A percentile compares a stretch with the other conserved stretches of the same genome.
These are phyloP conservation scores for Xylariaceae sp. DNA, from an alignment of 2,329 filamentous ascomycete genomes.

Conservation along the genomic window DNA sequence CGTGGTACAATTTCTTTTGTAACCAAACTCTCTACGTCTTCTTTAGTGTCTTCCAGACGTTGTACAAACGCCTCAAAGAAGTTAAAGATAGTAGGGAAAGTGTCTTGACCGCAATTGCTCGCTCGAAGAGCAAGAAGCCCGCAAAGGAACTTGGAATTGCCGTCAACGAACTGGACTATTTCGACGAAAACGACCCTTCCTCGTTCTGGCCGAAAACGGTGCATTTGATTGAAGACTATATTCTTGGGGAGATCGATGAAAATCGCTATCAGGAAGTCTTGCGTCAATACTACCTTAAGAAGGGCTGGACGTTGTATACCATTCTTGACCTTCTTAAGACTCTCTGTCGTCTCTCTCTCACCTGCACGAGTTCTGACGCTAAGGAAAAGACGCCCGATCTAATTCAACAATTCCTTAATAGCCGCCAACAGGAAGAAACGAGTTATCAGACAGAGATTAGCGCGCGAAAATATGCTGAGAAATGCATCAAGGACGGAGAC, in stretches of 20 bases:
- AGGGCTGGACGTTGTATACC: slow-evolving; percentile 92
- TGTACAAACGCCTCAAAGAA: slow-evolving; percentile 82
- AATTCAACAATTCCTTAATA: slow-evolving; percentile 82
- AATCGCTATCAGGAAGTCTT: slow-evolving; percentile 86
- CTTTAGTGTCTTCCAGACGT: slow-evolving; percentile 88
- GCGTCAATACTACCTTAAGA: slow-evolving; percentile 87
- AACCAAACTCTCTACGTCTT: slow-evolving; percentile 94
- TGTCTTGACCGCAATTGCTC: slow-evolving; percentile 75
- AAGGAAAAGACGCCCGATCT: slow-evolving; percentile 96
- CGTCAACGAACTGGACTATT: slow-evolving; percentile 80
- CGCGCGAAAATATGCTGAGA: slow-evolving; percentile 89
- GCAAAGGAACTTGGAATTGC: slow-evolving; percentile 84
- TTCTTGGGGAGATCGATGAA: slow-evolving; percentile 82
- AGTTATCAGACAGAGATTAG: slow-evolving; percentile 90
- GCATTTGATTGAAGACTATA: slow-evolving; percentile 83
- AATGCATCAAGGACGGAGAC: slow-evolving; percentile 89
- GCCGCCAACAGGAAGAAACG: slow-evolving; percentile 81
- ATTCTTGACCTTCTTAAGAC: slow-evolving; percentile 87
- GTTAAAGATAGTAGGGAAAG: slow-evolving; percentile 80
- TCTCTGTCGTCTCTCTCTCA: slow-evolving; percentile 78
- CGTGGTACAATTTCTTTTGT: slow-evolving; percentile 86
- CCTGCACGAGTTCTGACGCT: slow-evolving; percentile 82
- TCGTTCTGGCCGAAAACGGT: slow-evolving; percentile 88
- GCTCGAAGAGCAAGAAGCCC: slow-evolving; percentile 77
- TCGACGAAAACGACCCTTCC: slow-evolving; percentile 66